Percentiles rank a stretch among this genome's conserved stretches.
Evolutionary conservation across 1,284 basidiomycete species (phyloP).

Genomic region (Melampsora medusae): DNA sequence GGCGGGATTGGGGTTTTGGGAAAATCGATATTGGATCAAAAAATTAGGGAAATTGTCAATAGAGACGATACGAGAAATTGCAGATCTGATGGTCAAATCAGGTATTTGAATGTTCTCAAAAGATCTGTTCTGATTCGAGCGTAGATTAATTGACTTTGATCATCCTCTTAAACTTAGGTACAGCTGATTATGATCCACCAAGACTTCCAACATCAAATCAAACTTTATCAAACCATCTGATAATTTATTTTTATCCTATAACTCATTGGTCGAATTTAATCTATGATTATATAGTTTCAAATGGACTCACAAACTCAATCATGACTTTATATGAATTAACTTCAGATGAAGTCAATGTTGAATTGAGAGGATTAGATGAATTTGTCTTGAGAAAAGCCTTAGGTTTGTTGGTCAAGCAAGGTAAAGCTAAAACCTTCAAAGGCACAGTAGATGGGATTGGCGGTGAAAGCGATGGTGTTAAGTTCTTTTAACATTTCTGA

Average conservation of each 20-base stretch:
- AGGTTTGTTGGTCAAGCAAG: slow-evolving; percentile 14
- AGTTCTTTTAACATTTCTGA: slow-evolving; percentile 26
- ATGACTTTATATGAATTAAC: slow-evolving; percentile 32
- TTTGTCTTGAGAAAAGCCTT: slow-evolving; percentile 29
- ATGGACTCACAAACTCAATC: slow-evolving; percentile 33
- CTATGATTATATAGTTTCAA: slow-evolving; percentile 14
- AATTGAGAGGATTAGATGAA: slow-evolving; percentile 15
- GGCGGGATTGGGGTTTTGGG: not conserved
- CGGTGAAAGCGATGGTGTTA: slow-evolving; percentile 36
- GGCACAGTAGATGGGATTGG: slow-evolving; percentile 32
- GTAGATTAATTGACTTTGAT: not conserved
- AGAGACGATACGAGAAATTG: slow-evolving; percentile 6
- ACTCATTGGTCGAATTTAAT: slow-evolving; percentile 16
- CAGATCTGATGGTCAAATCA: slow-evolving; percentile 30
- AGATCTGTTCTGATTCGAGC: not conserved
- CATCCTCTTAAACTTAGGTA: not conserved
- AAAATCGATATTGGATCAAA: not conserved
- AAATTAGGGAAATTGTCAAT: slow-evolving; percentile 17
- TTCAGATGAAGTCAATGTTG: not conserved
- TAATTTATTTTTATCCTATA: slow-evolving; percentile 22
- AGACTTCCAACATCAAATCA: not conserved
- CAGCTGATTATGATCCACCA: slow-evolving; percentile 25
- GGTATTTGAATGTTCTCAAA: not conserved
- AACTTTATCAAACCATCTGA: slow-evolving; percentile 1
- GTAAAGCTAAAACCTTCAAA: slow-evolving; percentile 40